Evolutionary conservation across 495 filamentous ascomycete species (phyloP), one percentile per base, ranked within the genome.

Genomic region (Chaetomidium leptoderma): DNA sequence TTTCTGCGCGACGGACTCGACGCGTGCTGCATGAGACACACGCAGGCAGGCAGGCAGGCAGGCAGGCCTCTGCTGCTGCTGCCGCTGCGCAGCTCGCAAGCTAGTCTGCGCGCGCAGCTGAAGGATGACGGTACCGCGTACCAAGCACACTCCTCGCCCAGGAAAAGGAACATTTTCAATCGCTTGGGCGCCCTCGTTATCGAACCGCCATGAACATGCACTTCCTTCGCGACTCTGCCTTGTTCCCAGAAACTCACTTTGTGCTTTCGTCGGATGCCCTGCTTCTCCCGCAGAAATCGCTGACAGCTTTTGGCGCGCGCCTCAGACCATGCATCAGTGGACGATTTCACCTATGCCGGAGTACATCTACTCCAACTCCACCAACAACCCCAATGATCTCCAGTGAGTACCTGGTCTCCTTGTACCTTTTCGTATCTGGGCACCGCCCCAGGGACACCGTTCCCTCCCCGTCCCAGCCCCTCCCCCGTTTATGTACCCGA

Each of bases 311-410:
- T 57, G 39, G 32, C 52, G 36, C 51, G 46, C 57, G 47, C 51
- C 61, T 64, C 67, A 76, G 74, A 75, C 62, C 67, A 79, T 79
- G 77, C 73, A 79, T 72, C 72, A 78, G 70, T 78, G 76, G 77
- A 76, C 75, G 67, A 74, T 78, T 65, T 57, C 73, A 59, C 72
- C 76, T 58, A 65, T 74, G 67, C 66, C 72, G 63, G 76, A 74
- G 67, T 77, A 78, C 71, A 55, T 78, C 46, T 76, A 76, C 71
- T 64, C 64, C 58, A 73, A 69, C 74, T 74, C 76, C 74, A 72
- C 73, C 63, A 72, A 68, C 69, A 73, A 76, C 63, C 61, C 74
- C 49, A 75, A 72, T 64, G 76, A 77, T 58, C 68, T 78, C 61
- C 77, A 79, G 77, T 79, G 64, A 77, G 77, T 79, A 78, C 74